A percentile compares a stretch with the other conserved stretches of the same genome.
Conservation (phyloP, 257 asterid genomes). For the Ocimum tenuiflorum region DNA sequence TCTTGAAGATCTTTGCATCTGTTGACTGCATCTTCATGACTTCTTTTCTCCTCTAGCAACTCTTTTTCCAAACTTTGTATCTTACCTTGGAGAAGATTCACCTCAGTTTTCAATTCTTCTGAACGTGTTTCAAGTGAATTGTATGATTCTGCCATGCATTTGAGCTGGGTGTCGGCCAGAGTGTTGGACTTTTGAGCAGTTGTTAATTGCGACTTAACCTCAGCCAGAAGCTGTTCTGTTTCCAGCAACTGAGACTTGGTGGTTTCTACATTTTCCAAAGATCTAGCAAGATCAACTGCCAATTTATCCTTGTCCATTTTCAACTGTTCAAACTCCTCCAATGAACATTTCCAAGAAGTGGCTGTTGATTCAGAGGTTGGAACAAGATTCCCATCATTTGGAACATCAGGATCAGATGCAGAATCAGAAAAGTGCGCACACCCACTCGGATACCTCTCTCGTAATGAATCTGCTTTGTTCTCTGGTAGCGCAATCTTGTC, state of each 20-base stretch:
- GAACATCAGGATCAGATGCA: constrained; percentile 67
- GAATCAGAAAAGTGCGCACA: constrained; percentile 68
- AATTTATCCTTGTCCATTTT: constrained; percentile 67
- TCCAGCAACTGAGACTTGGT: constrained; percentile 58
- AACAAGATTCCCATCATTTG: constrained; percentile 65
- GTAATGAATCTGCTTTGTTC: constrained; percentile 51
- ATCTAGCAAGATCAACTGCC: constrained; percentile 51
- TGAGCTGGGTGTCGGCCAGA: constrained; percentile 93
- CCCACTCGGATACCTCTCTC: constrained; percentile 48
- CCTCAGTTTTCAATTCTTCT: constrained; percentile 63
- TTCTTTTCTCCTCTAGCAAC: constrained; percentile 61
- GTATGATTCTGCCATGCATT: constrained; percentile 97
- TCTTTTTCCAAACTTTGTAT: constrained; percentile 51
- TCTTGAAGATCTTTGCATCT: constrained; percentile 71
- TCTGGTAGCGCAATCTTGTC: constrained; percentile 90
- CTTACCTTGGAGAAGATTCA: constrained; percentile 51
- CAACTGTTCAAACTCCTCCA: constrained; percentile 80
- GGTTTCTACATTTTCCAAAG: constrained; percentile 49
- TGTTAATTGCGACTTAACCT: constrained; percentile 66
- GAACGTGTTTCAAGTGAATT: constrained; percentile 71
- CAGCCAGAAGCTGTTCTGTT: constrained; percentile 68
- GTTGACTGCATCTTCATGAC: constrained; percentile 45
- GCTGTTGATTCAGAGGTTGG: constrained; percentile 65
- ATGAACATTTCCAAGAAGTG: constrained; percentile 64
- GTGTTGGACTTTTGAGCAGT: constrained; percentile 70